Evolutionary conservation across 2,329 filamentous ascomycete genomes (phyloP).

Genomic region (Lasiodiplodia sp.): DNA sequence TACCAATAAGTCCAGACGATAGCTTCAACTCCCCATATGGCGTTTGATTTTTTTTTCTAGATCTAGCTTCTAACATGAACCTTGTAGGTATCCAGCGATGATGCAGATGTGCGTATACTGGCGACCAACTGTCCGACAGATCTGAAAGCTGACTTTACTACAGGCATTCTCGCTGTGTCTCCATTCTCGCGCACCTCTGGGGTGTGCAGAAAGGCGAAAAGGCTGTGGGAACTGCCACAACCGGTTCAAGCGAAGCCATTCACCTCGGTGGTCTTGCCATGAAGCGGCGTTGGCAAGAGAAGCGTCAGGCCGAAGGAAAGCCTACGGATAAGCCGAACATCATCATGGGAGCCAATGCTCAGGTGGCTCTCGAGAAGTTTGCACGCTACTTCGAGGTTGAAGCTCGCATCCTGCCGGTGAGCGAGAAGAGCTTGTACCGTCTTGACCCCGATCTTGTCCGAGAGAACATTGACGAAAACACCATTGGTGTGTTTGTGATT

Average conservation of each 20-base stretch:
- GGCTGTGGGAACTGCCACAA: conserved; percentile 73
- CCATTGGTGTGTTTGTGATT: conserved; percentile 78
- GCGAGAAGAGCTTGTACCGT: conserved; percentile 65
- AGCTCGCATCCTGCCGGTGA: conserved; percentile 69
- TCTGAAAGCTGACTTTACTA: background rate
- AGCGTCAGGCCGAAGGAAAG: conserved; percentile 65
- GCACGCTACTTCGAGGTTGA: conserved; percentile 78
- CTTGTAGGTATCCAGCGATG: conserved; percentile 41
- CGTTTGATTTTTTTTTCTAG: too few relatives aligned
- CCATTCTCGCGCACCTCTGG: conserved; percentile 73
- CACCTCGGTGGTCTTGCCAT: conserved; percentile 75
- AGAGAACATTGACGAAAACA: conserved; percentile 76
- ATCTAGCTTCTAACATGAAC: background rate
- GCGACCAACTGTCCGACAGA: conserved; percentile 58
- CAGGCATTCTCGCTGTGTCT: conserved; percentile 73
- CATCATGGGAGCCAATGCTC: conserved; percentile 76
- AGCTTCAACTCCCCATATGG: too few relatives aligned
- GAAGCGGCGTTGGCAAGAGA: conserved; percentile 77
- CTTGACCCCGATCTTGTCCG: conserved; percentile 70
- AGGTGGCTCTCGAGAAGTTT: conserved; percentile 77
- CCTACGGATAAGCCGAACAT: conserved; percentile 73
- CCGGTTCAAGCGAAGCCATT: conserved; percentile 75
- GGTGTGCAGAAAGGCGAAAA: conserved; percentile 66
- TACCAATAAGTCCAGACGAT: too few relatives aligned
- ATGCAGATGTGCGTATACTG: conserved; percentile 38